These are phyloP conservation scores for Xylaria sp. DNA, from an alignment of 2,329 filamentous ascomycete genomes.

Conservation along the genomic window DNA sequence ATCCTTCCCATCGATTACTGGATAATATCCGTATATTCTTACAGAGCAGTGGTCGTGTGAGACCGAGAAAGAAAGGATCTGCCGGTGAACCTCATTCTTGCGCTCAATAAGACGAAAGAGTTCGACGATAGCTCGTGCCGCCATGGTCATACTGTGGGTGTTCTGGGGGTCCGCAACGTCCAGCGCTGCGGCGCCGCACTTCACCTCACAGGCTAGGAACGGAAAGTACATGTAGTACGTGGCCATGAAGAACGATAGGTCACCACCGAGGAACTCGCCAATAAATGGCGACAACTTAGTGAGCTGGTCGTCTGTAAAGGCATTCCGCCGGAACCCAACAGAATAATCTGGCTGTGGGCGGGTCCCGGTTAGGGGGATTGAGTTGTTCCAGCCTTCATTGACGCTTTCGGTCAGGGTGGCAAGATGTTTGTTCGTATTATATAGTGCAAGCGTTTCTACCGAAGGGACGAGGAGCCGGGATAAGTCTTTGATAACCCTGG, in stretches of 20 bases:
- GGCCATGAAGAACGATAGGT: conserved; percentile 57
- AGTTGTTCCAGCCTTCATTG: conserved; percentile 57
- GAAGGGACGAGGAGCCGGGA: conserved; percentile 54
- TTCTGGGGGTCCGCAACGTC: conserved; percentile 55
- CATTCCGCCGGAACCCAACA: conserved; percentile 55
- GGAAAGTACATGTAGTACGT: conserved; percentile 62
- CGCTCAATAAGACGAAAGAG: conserved; percentile 53
- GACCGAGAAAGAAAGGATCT: conserved; percentile 58
- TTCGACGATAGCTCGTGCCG: conserved; percentile 53
- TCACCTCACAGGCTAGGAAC: conserved; percentile 62
- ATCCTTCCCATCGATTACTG: conserved; percentile 50
- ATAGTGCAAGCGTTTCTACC: conserved; percentile 50
- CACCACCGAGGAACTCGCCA: conserved; percentile 46
- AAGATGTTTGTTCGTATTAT: conserved; percentile 48
- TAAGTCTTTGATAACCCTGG: conserved; percentile 54
- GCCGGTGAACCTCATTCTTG: conserved; percentile 52
- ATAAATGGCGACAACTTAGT: conserved; percentile 55
- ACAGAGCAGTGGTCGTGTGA: conserved; percentile 52
- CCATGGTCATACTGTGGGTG: conserved; percentile 56
- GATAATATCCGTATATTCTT: conserved; percentile 57
- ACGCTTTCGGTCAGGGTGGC: conserved; percentile 53
- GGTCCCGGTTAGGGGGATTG: conserved; percentile 44
- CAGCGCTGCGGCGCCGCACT: conserved; percentile 54
- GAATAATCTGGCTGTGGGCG: conserved; percentile 59
- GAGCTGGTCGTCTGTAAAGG: conserved; percentile 58